These are phyloP conservation scores for Eucalyptus rudis DNA, from an alignment of 345 rosid genomes.

Conservation along the genomic window DNA sequence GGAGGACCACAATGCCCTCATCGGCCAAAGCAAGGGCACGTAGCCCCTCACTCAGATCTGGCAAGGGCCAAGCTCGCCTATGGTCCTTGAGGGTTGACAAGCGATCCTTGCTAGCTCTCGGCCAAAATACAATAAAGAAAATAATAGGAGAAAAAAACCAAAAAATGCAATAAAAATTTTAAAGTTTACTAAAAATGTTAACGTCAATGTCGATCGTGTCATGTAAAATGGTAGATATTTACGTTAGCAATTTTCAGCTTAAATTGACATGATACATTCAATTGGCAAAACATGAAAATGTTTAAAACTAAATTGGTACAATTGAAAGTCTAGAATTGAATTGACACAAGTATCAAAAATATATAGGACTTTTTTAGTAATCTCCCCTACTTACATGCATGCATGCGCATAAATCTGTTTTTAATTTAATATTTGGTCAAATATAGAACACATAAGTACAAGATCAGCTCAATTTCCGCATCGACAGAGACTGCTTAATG, in stretches of 20 bases:
- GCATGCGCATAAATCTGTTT: not conserved
- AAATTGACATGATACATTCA: too few relatives aligned
- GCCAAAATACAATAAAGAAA: too few relatives aligned
- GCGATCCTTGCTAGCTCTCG: not conserved
- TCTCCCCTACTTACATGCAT: not conserved
- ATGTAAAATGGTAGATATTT: too few relatives aligned
- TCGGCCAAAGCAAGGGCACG: fast-evolving
- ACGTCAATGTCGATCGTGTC: fast-evolving
- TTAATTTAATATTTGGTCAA: not conserved
- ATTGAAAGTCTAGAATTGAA: too few relatives aligned
- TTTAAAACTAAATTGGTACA: not conserved
- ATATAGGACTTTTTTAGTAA: not conserved
- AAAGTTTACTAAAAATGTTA: too few relatives aligned
- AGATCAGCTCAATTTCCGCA: not conserved
- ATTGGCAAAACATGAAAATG: too few relatives aligned
- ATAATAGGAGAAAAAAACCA: too few relatives aligned
- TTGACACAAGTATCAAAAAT: not conserved
- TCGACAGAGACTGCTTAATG: not conserved
- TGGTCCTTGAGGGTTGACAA: not conserved
- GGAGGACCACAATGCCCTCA: not conserved
- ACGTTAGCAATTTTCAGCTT: too few relatives aligned
- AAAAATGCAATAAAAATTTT: too few relatives aligned
- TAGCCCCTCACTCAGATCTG: not conserved
- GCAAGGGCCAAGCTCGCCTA: not conserved
- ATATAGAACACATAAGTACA: not conserved